Base-by-base conservation (phyloP, 164 flowering plant genomes). In the Warburgia ugandensis region DNA sequence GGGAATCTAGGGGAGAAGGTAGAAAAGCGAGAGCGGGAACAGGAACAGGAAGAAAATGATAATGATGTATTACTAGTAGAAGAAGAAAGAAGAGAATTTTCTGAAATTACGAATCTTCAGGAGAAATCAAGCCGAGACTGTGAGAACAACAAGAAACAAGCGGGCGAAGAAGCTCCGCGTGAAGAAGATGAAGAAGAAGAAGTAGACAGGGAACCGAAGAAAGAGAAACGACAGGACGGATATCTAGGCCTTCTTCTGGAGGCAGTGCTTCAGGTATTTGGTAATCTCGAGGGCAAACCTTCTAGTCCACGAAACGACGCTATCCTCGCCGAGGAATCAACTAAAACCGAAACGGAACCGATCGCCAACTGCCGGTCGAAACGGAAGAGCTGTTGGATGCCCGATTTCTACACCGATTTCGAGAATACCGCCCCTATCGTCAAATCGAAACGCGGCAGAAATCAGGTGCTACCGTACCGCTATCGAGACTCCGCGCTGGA, bases 401-500 rank as follows among this genome's bases (percentile, higher is more conserved):
- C 45, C 0, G 69, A 61, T 17, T 31, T 55, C 26, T 50, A 52
- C 35, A 62, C 29, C 26, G 72, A 39, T 12, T 56, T 66, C 47
- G 78, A 71, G 49, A 77, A 75, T 31, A 52, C 52, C 0, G 64
- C 76, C 13, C 77, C 83, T 7, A 58, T 73, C 20, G 77, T 75
- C 49, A 50, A 68, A 43, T 73, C 80, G 28, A 75, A 76, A 45
- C 54, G 80, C 25, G 80, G 78, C 29, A 63, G 84, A 56, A 73
- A 40, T 46, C 80, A 71, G 53, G 77, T 69, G 4, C 55, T 75
- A 33, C 84, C 84, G 27, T 54, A 19, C 45, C 64, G 64, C 23
- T 78, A 67, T 62, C 55, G 80, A 16, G 83, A 78, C 71, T 72
- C 76, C 10, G 70, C 73, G 28, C 54, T 73, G n/a, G 82, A 74